Evolutionary conservation across 2,329 filamentous ascomycete species (phyloP).

Genomic region (Phaeosphaeria sp.): DNA sequence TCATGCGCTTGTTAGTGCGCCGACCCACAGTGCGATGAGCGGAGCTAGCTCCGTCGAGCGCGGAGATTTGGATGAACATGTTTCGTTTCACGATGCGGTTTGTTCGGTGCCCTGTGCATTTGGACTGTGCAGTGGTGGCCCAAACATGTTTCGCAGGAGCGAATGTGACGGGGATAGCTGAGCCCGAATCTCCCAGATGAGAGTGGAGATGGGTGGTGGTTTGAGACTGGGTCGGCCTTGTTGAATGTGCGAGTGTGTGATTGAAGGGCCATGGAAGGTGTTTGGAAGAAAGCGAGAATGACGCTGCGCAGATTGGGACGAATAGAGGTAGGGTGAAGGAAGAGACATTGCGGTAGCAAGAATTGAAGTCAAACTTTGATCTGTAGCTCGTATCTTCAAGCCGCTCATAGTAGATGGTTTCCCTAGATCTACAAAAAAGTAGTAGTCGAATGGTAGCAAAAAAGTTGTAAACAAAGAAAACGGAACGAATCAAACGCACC

Average conservation of each 20-base stretch:
- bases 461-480: background rate
- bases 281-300: background rate
- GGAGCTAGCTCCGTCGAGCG: background rate
- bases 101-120: background rate
- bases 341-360: background rate
- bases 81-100: background rate
- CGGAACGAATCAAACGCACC: constrained; percentile 2
- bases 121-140: background rate
- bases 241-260: background rate
- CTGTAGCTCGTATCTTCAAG: background rate
- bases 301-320: background rate
- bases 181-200: background rate
- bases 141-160: background rate
- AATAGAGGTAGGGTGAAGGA: background rate
- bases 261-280: background rate
- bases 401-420: background rate
- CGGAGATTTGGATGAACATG: background rate
- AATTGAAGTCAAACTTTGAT: background rate
- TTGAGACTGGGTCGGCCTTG: background rate
- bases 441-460: background rate
- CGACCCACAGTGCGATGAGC: background rate
- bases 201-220: background rate
- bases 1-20: background rate
- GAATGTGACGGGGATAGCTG: background rate
- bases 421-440: background rate